Conservation (phyloP, 331 rosid genomes). For the Cydonia oblonga region DNA sequence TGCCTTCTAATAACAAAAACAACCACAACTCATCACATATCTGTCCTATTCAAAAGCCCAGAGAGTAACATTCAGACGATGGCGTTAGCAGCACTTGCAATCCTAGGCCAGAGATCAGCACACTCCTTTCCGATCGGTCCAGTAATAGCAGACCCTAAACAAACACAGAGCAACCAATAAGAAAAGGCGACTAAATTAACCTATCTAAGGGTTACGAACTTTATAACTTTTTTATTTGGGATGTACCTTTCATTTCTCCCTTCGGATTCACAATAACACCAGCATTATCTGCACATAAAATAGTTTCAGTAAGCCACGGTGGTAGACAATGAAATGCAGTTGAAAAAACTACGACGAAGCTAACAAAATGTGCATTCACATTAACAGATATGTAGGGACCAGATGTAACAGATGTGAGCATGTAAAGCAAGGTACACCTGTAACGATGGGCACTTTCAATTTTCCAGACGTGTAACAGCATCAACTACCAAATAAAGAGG, state of each 20-base stretch:
- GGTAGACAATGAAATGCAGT: background rate
- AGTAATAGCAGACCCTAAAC: slow-evolving; percentile 36
- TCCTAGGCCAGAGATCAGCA: slow-evolving; percentile 46
- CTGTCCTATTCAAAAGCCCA: background rate
- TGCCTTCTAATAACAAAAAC: background rate
- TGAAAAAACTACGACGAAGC: no score
- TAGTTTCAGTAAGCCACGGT: background rate
- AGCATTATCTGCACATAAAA: slow-evolving; percentile 30
- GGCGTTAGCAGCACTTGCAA: slow-evolving; percentile 46
- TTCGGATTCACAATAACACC: slow-evolving; percentile 47
- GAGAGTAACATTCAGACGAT: slow-evolving; percentile 17
- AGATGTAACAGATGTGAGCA: slow-evolving; percentile 18
- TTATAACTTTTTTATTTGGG: background rate
- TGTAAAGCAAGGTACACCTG: slow-evolving; percentile 6
- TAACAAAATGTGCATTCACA: background rate
- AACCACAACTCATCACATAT: background rate
- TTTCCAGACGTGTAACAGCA: slow-evolving; percentile 12
- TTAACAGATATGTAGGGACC: background rate
- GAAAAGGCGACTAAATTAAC: background rate
- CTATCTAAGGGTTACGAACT: background rate
- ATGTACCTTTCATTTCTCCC: slow-evolving; percentile 44
- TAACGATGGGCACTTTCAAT: slow-evolving; percentile 9
- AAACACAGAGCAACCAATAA: background rate
- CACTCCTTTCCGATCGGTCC: slow-evolving; percentile 50
- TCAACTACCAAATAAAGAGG: slow-evolving; percentile 5